These are phyloP conservation scores for Ensete glaucum DNA, from an alignment of 176 grass and related monocot species.

Conservation along the genomic window DNA sequence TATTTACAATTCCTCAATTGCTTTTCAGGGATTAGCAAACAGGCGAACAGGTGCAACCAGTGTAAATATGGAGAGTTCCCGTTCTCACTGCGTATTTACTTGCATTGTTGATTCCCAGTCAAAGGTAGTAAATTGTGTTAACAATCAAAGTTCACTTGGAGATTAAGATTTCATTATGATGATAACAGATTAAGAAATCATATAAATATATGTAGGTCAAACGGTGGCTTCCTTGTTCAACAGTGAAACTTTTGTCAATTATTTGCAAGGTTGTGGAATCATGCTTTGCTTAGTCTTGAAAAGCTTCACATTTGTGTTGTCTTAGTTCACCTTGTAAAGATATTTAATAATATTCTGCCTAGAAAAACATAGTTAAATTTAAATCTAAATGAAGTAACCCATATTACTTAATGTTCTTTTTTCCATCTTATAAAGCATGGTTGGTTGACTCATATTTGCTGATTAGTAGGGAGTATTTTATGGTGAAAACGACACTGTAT, in stretches of 20 bases:
- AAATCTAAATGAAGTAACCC: too few relatives aligned
- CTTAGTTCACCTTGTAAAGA: background rate
- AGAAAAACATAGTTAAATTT: too few relatives aligned
- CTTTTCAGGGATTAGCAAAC: conserved; percentile 72
- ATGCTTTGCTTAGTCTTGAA: too few relatives aligned
- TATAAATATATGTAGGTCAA: background rate
- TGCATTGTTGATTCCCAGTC: conserved; percentile 77
- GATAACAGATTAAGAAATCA: background rate
- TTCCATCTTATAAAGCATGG: too few relatives aligned
- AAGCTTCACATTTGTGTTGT: background rate
- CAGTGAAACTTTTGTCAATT: background rate
- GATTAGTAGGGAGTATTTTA: too few relatives aligned
- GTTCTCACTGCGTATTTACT: conserved; percentile 96
- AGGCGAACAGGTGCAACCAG: conserved; percentile 76
- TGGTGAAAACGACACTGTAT: too few relatives aligned
- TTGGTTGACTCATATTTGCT: too few relatives aligned
- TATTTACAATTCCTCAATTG: background rate
- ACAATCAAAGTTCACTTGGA: background rate
- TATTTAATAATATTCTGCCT: too few relatives aligned
- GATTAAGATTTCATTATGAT: background rate
- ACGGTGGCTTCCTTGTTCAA: background rate
- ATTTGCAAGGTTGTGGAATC: background rate
- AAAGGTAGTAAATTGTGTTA: conserved; percentile 41
- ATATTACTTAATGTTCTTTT: too few relatives aligned
- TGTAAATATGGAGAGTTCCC: conserved; percentile 82